Evolutionary conservation across 2,329 filamentous ascomycete species (phyloP).

Genomic region (Aquanectria penicillioides): DNA sequence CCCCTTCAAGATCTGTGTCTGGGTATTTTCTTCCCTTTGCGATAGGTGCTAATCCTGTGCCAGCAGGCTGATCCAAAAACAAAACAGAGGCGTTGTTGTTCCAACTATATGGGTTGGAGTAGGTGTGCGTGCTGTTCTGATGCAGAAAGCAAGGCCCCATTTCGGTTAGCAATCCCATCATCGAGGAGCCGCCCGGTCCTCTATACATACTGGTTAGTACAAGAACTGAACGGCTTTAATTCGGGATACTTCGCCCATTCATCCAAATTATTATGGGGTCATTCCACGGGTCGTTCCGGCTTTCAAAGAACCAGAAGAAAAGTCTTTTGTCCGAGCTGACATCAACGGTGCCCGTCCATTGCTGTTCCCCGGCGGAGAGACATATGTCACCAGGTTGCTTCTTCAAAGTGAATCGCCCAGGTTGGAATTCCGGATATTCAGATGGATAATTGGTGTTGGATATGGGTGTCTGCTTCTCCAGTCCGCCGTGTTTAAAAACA

Average conservation of each 20-base stretch:
- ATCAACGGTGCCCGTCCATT: not conserved
- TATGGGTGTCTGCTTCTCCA: no score
- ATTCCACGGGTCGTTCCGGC: not conserved
- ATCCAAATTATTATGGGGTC: not conserved
- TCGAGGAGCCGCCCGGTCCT: not conserved
- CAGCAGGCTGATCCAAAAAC: not conserved
- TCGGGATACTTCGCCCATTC: not conserved
- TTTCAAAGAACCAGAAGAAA: conserved; percentile 3
- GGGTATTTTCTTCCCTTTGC: not conserved
- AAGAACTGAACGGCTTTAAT: not conserved
- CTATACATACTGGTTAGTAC: not conserved
- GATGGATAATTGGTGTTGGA: no score
- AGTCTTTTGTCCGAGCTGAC: not conserved
- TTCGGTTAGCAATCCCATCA: not conserved
- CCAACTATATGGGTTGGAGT: not conserved
- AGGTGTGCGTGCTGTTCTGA: not conserved
- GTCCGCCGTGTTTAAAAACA: no score
- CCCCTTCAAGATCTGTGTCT: not conserved
- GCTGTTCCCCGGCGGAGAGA: not conserved
- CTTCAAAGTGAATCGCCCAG: not conserved
- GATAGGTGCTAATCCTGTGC: not conserved
- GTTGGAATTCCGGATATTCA: no score
- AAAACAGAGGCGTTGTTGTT: not conserved
- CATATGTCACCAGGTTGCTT: not conserved
- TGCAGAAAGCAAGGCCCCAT: not conserved